These are phyloP conservation scores for Penicillium sp. DNA, from an alignment of 2,329 filamentous ascomycete species.

Conservation along the genomic window DNA sequence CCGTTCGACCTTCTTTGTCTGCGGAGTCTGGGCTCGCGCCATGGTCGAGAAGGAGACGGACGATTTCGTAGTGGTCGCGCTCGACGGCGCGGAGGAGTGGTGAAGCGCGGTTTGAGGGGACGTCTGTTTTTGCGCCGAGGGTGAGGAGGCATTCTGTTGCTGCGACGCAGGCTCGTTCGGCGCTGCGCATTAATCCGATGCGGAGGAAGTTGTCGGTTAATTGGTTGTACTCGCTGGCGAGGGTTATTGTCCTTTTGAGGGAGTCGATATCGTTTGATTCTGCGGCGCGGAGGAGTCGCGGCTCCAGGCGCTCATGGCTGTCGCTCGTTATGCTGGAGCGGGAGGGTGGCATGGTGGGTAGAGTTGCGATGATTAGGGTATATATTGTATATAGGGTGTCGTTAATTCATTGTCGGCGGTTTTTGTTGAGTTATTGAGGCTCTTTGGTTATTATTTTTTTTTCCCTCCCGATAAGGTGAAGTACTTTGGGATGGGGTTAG, in stretches of 20 bases:
- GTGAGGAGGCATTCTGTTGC: conserved; percentile 40
- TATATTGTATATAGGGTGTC: background rate
- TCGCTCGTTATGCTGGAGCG: conserved; percentile 38
- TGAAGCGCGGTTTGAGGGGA: conserved; percentile 30
- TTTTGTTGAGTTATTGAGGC: background rate
- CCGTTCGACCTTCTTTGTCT: conserved; percentile 50
- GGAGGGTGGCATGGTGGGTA: conserved; percentile 27
- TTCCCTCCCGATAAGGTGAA: background rate
- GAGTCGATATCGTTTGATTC: conserved; percentile 39
- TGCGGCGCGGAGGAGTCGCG: conserved; percentile 43
- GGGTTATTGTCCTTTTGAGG: conserved; percentile 33
- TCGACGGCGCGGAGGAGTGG: conserved; percentile 43
- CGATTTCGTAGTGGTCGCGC: conserved; percentile 45
- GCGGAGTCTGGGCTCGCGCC: conserved; percentile 33
- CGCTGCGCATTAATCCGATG: conserved; percentile 42
- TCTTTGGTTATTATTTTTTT: background rate
- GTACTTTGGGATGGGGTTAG: background rate
- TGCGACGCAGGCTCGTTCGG: conserved; percentile 38
- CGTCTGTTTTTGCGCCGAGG: conserved; percentile 41
- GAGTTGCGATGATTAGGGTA: background rate
- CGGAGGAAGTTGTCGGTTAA: conserved; percentile 41
- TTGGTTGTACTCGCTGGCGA: conserved; percentile 38
- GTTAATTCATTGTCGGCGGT: conserved; percentile 12
- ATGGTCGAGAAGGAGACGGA: conserved; percentile 44
- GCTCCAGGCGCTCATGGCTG: conserved; percentile 42